Percentiles rank a stretch among this genome's conserved stretches.
phyloP scores from a whole-genome alignment of 495 filamentous ascomycete species.

The Talaromyces liani region DNA sequence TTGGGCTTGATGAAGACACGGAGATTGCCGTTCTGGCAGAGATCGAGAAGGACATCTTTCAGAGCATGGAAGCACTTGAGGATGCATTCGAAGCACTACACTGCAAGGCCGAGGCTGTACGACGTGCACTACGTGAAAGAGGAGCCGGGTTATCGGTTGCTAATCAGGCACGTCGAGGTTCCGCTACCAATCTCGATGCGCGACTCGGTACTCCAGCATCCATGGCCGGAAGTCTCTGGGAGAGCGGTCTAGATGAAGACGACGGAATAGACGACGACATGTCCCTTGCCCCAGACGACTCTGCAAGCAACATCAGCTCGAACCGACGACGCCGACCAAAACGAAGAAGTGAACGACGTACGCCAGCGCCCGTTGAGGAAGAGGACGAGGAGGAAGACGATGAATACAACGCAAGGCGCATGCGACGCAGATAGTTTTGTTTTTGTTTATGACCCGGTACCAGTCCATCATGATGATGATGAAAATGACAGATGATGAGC shows the following conservation, averaged over 20 bases:
- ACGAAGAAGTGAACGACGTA: constrained; percentile 62
- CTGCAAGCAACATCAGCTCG: constrained; percentile 81
- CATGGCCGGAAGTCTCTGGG: constrained; percentile 26
- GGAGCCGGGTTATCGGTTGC: constrained; percentile 72
- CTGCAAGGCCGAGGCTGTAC: constrained; percentile 71
- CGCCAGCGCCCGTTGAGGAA: constrained; percentile 79
- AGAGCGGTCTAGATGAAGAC: constrained; percentile 48
- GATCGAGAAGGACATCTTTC: constrained; percentile 88
- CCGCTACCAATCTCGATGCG: constrained; percentile 37
- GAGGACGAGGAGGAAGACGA: constrained; percentile 54
- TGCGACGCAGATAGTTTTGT: constrained; percentile 11
- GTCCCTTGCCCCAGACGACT: constrained; percentile 65
- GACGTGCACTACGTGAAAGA: constrained; percentile 69
- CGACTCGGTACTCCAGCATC: constrained; percentile 51
- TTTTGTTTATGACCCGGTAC: not conserved
- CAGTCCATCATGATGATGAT: not conserved
- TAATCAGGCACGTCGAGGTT: constrained; percentile 61
- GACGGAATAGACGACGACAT: constrained; percentile 50
- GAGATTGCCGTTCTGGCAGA: constrained; percentile 86
- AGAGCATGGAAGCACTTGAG: constrained; percentile 88
- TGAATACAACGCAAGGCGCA: constrained; percentile 21
- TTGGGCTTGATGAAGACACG: constrained; percentile 88
- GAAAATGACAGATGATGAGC: not conserved
- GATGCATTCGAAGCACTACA: constrained; percentile 94
- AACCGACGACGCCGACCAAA: constrained; percentile 64